Base-by-base conservation (phyloP, 2,329 filamentous ascomycete species). In the Xylaria digitata region DNA sequence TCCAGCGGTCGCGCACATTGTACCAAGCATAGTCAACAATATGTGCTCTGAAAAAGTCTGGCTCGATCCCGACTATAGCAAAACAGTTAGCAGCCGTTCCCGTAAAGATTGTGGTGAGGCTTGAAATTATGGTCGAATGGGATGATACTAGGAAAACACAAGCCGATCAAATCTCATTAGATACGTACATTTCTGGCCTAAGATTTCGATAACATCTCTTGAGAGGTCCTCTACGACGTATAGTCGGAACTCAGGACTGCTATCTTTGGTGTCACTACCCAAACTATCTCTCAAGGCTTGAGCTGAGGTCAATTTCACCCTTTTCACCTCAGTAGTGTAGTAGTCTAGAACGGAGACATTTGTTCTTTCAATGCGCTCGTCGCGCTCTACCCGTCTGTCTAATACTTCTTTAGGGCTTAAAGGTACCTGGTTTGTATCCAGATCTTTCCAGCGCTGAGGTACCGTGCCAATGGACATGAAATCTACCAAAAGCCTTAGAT, bases 1-100 rank as follows among this genome's bases (percentile, higher is more conserved):
- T 66, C 73, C 71, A 76, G 19, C 68, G 67, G 56, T 76, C 74
- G 55, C 69, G 72, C 7, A 74, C 68, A 32, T 76, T 76, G 26
- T 70, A 69, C 74, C 74, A 76, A 0, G 70, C 69, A 32, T 66
- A 71, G 57, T 75, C 74, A 1, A 65, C 59, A 5, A 76, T 69
- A 19, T 76, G 74, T 1, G 72, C 70, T 26, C 73, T 58, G 19
- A 74, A 72, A n/a, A 71, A 64, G 13, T 72, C 70, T 17, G 70
- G 69, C 9, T 72, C 69, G 13, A 72, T 65, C 9, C 62, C 58
- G 19, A 71, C 67, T 70, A 48, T 40, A 42, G 23, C 1, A 49
- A 19, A 8, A 53, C 8, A 32, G 40, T 50, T 13, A 61, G 52
- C 45, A 48, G 58, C 19, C 6, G 3, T 43, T 23, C 40, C 26